phyloP scores from a whole-genome alignment of 352 stramenopile genomes.

The Phytophthora hibernalis region DNA sequence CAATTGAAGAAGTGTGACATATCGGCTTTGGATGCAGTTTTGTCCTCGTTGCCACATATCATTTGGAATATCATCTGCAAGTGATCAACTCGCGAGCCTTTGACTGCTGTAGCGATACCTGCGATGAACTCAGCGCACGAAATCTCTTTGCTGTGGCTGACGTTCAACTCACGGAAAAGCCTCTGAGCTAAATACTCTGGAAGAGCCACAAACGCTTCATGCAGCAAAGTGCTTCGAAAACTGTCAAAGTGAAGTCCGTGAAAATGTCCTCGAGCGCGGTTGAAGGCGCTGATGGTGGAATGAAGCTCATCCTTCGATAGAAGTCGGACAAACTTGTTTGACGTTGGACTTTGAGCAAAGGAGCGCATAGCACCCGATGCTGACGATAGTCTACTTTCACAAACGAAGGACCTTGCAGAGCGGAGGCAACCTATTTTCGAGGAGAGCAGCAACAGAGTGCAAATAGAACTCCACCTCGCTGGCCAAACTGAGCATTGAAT shows the following conservation, averaged over 20 bases:
- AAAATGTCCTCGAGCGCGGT: conserved; percentile 50
- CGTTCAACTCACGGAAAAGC: conserved; percentile 51
- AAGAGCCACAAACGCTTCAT: conserved; percentile 44
- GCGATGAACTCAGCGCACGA: conserved; percentile 50
- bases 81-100: conserved; percentile 52
- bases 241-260: conserved; percentile 33
- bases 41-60: conserved; percentile 22
- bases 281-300: conserved; percentile 40
- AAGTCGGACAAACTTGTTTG: conserved; percentile 2
- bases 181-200: conserved; percentile 38
- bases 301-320: conserved; percentile 38
- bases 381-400: not conserved
- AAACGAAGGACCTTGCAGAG: not conserved
- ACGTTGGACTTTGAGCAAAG: not conserved
- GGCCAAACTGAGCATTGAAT: not conserved
- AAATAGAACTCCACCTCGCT: not conserved
- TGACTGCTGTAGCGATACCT: conserved; percentile 35
- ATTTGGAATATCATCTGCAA: conserved; percentile 54
- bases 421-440: not conserved
- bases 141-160: conserved; percentile 23
- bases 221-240: conserved; percentile 49
- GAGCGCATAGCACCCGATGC: not conserved
- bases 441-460: not conserved
- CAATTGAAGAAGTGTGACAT: conserved; percentile 10
- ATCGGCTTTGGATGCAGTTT: conserved; percentile 1